phyloP scores from a whole-genome alignment of 2,329 filamentous ascomycete species.

The Neoscytalidium dimidiatum region DNA sequence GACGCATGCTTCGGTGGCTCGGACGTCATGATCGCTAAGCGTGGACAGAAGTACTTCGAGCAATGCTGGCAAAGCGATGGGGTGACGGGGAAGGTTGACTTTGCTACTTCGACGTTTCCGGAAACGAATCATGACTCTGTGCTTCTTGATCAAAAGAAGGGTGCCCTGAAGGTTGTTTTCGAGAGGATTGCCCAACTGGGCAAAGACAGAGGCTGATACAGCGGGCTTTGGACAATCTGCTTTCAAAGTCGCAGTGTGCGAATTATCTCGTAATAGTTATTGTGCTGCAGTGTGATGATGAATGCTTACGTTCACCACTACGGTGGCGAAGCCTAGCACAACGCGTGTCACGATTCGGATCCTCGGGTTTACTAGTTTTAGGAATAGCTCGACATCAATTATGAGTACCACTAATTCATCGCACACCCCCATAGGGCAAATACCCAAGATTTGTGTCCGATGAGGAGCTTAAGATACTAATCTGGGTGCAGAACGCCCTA shows the following conservation, averaged over 20 bases:
- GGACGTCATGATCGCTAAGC: conserved; percentile 47
- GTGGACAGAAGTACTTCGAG: conserved; percentile 47
- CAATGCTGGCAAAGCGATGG: conserved; percentile 39
- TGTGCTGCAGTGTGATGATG: background rate
- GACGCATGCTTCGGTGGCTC: conserved; percentile 38
- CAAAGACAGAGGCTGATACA: background rate
- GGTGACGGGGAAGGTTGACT: conserved; percentile 34
- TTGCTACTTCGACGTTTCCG: conserved; percentile 31
- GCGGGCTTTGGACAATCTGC: background rate
- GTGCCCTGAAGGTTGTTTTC: conserved; percentile 26
- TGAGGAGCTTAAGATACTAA: too few relatives aligned
- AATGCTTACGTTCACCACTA: background rate
- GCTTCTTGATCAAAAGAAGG: conserved; percentile 27
- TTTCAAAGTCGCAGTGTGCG: too few relatives aligned
- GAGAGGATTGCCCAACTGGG: conserved; percentile 20
- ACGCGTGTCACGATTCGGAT: background rate
- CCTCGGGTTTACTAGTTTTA: background rate
- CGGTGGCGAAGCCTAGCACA: background rate
- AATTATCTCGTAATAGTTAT: background rate
- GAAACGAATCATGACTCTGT: conserved; percentile 45
- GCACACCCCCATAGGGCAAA: too few relatives aligned
- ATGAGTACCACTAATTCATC: background rate
- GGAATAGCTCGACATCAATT: background rate
- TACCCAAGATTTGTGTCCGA: too few relatives aligned
- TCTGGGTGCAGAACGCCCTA: too few relatives aligned